Base-by-base conservation (phyloP, 257 asterid species). In the Plantago ovata region DNA sequence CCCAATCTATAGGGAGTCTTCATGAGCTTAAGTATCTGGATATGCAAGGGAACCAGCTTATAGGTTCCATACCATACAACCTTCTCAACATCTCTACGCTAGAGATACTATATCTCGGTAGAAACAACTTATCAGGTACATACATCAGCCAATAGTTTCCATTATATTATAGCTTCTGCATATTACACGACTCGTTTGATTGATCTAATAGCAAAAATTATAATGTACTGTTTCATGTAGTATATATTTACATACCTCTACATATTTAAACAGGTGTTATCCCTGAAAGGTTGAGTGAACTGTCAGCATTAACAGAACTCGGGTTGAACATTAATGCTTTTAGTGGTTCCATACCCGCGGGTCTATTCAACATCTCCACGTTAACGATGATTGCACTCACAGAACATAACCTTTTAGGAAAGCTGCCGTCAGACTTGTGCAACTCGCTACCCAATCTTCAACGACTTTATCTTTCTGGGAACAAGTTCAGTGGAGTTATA, bases 371-470 rank as follows among this genome's bases (percentile, higher is more conserved):
- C 18, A 39, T 36, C 54, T 68, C 63, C 14, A 44, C 55, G 38
- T 65, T 51, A 55, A 24, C 13, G 45, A 33, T 53, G 8, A 58
- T 63, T 15, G 13, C 51, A 9, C 28, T 62, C 19, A 9, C 32
- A 9, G 45, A 10, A 49, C 67, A 40, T 62, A 38, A 13, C 23
- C 42, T 24, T 18, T 21, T 7, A 1, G 56, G 73, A 10, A 61
- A 16, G 19, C 63, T 77, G 47, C 79, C 83, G 20, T 38, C 51
- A 18, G 60, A 10, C 58, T 51, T 73, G 53, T 65, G 72, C 28
- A 49, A 22, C 36, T n/a, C 36, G 23, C 65, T 73, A 42, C 75
- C 79, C 23, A 67, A 60, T 16, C 64, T 76, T 14, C 53, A 52
- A 58, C 28, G 9, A 12, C 46, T 72, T 60, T n/a, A 52, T 18